Evolutionary conservation across 108 stramenopile species (phyloP), one percentile per base, ranked within the genome.

Genomic region (Mayamaea pseudoterrestris): DNA sequence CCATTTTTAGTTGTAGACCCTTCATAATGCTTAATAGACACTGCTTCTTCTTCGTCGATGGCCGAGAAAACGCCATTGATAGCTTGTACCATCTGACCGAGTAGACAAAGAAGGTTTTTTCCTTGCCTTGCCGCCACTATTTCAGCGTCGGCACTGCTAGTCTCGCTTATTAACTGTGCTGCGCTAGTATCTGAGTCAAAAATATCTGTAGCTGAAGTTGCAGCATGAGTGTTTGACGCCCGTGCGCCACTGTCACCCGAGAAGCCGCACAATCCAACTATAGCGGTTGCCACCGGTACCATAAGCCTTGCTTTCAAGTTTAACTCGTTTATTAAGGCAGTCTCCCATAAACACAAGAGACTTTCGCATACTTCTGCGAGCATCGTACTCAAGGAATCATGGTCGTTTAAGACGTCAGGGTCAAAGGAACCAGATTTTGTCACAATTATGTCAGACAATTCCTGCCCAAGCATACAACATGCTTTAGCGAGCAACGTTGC

Each of bases 161-260:
- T 25, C 27, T 85, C 25, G 64, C 53, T 6, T 58, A 68, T 22
- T 48, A 50, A 21, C 41, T 61, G 20, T 64, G 68, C 73, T 1
- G 60, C 64, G 47, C 84, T 84, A 35, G 54, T 71, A 50, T 91
- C 90, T 6, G 80, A 75, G 50, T 87, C 84, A 31, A 78, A 44
- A 69, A 87, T 43, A 77, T 78, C 0, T 64, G 58, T 9, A 78
- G 31, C 16, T 2, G 35, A 51, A 51, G 5, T 2, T 51, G 35
- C 50, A 3, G 7, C 23, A 13, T 51, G 17, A 23, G 35, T 23
- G 27, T 14, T 30, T 35, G 50, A 18, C n/a, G 21, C 11, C 9
- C 27, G 21, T 5, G 7, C 13, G 3, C 16, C 3, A 3, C 21
- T 16, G 23, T n/a, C 2, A 3, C 35, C 23, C 5, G 50, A 35